Evolutionary conservation across 331 rosid genomes (phyloP).

Genomic region (Rosa hybrid): DNA sequence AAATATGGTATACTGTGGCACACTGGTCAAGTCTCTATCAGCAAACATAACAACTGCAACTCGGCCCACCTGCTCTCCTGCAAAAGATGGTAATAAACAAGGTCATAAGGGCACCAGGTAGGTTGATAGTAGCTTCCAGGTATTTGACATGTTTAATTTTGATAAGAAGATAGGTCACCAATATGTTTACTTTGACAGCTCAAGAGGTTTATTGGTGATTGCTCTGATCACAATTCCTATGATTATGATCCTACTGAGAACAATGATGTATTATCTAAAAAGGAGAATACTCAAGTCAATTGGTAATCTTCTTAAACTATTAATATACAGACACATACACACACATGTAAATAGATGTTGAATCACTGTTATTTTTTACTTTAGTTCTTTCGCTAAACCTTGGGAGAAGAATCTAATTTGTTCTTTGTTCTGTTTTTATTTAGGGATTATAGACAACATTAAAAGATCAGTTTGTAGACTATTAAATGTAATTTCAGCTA

Average conservation of each 20-base stretch:
- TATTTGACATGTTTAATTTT: neutral
- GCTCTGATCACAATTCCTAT: neutral
- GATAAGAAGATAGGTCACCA: neutral
- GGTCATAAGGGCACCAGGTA: slow-evolving; percentile 42
- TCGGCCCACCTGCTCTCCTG: too few species aligned
- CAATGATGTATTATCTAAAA: neutral
- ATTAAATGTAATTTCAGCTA: neutral
- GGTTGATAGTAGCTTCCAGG: neutral
- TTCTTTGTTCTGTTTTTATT: neutral
- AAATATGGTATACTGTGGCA: too few species aligned
- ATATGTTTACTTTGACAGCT: slow-evolving; percentile 5
- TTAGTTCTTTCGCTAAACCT: neutral
- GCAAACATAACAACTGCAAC: too few species aligned
- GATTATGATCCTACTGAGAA: neutral
- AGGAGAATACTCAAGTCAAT: neutral
- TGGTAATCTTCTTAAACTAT: slow-evolving; percentile 7
- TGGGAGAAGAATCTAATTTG: neutral
- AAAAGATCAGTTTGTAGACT: slow-evolving; percentile 8
- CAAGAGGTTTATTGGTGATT: slow-evolving; percentile 1
- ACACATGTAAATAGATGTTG: too few species aligned
- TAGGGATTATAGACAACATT: neutral
- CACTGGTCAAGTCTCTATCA: too few species aligned
- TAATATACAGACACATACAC: too few species aligned
- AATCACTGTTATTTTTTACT: neutral
- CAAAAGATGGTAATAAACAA: too few species aligned